A percentile compares a stretch with the other conserved stretches of the same genome.
Conservation (phyloP, 179 eudicot genomes). For the Nepenthes alata region DNA sequence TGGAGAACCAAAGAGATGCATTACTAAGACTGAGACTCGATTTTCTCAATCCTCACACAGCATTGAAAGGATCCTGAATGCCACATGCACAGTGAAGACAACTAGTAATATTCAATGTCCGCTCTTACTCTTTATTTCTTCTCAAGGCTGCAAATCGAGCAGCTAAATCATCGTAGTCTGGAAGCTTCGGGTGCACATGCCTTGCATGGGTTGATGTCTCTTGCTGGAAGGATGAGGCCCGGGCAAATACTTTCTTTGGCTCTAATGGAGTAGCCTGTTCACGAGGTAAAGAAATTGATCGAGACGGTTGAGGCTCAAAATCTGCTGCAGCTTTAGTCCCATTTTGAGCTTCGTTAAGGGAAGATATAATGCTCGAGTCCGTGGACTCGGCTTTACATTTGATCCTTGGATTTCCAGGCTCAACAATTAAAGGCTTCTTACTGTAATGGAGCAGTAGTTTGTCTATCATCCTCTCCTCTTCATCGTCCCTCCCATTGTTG, state of each 20-base stretch:
- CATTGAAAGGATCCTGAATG: no score
- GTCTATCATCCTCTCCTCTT: conserved; percentile 74
- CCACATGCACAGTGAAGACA: no score
- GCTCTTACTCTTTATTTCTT: conserved; percentile 6
- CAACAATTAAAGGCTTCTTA: conserved; percentile 51
- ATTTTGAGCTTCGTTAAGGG: conserved; percentile 9
- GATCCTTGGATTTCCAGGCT: conserved; percentile 31
- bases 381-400: conserved; percentile 18
- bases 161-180: conserved; percentile 91
- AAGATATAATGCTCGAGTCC: conserved; percentile 15
- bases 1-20: no score
- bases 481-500: conserved; percentile 28
- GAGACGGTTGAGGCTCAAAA: conserved; percentile 27
- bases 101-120: no score
- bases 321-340: conserved; percentile 9
- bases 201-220: conserved; percentile 40
- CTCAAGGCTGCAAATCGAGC: conserved; percentile 77
- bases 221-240: conserved; percentile 68
- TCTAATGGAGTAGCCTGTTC: conserved; percentile 30
- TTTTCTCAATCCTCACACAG: no score
- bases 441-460: conserved; percentile 68
- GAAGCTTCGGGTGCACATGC: conserved; percentile 95
- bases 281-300: conserved; percentile 68
- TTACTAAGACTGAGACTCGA: no score
- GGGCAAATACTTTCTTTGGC: conserved; percentile 48